Percentiles rank a stretch among this genome's conserved stretches.
These are phyloP conservation scores for Solanum hybrid DNA, from an alignment of 305 asterid species.

Conservation along the genomic window DNA sequence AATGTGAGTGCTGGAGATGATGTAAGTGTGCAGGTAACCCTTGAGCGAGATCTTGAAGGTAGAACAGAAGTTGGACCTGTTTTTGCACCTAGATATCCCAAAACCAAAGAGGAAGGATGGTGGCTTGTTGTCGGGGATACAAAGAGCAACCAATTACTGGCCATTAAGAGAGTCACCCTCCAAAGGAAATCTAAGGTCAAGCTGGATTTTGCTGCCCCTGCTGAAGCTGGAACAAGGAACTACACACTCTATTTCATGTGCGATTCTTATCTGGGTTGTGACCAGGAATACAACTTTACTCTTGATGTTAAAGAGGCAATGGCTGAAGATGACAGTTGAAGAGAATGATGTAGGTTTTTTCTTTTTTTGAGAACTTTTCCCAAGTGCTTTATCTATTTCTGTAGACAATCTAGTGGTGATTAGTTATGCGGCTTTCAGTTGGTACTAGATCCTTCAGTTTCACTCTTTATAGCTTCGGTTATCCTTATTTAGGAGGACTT, in stretches of 20 bases:
- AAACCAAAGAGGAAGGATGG: slow-evolving; percentile 91
- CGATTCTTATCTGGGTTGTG: slow-evolving; percentile 87
- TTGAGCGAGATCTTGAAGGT: slow-evolving; percentile 81
- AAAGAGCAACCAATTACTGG: slow-evolving; percentile 72
- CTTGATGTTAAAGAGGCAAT: slow-evolving; percentile 56
- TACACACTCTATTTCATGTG: slow-evolving; percentile 84
- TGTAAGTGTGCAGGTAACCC: slow-evolving; percentile 47
- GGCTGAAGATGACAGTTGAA: slow-evolving; percentile 21
- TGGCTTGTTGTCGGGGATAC: slow-evolving; percentile 96
- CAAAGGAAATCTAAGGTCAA: slow-evolving; percentile 71
- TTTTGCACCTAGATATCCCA: slow-evolving; percentile 81
- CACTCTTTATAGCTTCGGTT: neutral
- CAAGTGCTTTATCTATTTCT: neutral
- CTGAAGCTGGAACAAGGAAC: slow-evolving; percentile 54
- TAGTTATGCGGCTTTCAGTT: neutral
- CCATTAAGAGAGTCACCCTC: slow-evolving; percentile 71
- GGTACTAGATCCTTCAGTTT: neutral
- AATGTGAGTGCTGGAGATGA: slow-evolving; percentile 39
- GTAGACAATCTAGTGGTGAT: neutral
- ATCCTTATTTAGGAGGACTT: neutral
- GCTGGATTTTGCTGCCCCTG: slow-evolving; percentile 68
- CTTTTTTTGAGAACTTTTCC: neutral
- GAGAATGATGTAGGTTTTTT: neutral
- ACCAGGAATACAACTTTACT: slow-evolving; percentile 71
- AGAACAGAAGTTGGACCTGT: slow-evolving; percentile 84